Percentiles rank a stretch among this genome's conserved stretches.
These are phyloP conservation scores for Citrus medica DNA, from an alignment of 345 rosid genomes.

Conservation along the genomic window DNA sequence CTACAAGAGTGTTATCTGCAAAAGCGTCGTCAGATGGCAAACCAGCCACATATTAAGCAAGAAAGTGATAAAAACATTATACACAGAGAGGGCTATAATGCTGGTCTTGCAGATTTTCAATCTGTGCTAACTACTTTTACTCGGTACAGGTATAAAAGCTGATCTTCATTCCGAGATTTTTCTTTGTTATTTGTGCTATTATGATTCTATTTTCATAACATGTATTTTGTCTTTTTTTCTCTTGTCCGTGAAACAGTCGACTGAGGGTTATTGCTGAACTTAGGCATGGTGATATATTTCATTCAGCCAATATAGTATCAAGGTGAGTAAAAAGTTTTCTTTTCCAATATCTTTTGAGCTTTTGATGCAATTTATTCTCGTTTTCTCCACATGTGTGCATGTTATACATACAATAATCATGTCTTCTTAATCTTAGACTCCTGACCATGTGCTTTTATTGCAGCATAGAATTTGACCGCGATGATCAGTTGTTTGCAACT, in stretches of 20 bases:
- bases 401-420: not conserved
- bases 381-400: not conserved
- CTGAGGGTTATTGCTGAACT: slow-evolving; percentile 95
- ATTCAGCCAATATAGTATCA: slow-evolving; percentile 96
- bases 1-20: slow-evolving; percentile 95
- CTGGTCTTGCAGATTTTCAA: slow-evolving; percentile 88
- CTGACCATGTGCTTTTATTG: slow-evolving; percentile 12
- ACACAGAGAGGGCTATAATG: slow-evolving; percentile 75
- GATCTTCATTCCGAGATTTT: not conserved
- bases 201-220: slow-evolving; percentile 4
- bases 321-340: slow-evolving; percentile 44
- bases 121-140: slow-evolving; percentile 82
- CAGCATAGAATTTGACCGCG: slow-evolving; percentile 99
- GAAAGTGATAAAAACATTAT: slow-evolving; percentile 64
- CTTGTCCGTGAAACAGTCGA: slow-evolving; percentile 49
- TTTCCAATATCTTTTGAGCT: not conserved
- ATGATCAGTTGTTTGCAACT: slow-evolving; percentile 93
- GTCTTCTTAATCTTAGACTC: slow-evolving; percentile 12
- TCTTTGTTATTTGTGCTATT: not conserved
- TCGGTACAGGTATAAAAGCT: slow-evolving; percentile 67
- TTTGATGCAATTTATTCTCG: not conserved
- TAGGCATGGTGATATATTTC: slow-evolving; percentile 92
- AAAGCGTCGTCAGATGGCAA: slow-evolving; percentile 77
- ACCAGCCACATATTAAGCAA: slow-evolving; percentile 50
- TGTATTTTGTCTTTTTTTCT: slow-evolving; percentile 10